These are phyloP conservation scores for Canariomyces notabilis DNA, from an alignment of 2,329 filamentous ascomycete genomes.

Conservation along the genomic window DNA sequence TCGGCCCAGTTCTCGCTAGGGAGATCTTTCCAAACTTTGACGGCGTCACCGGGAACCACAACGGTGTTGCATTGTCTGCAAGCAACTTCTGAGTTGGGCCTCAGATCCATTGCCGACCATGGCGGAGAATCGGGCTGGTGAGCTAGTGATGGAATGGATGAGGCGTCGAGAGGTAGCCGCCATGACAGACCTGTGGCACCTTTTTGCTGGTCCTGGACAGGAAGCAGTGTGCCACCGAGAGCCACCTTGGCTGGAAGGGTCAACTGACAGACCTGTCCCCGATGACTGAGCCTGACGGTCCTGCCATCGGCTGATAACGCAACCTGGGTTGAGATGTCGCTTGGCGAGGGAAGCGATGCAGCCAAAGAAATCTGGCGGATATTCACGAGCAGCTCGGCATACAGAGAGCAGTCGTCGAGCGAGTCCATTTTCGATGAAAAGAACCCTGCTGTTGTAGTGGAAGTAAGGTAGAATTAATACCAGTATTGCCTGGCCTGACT, in stretches of 20 bases:
- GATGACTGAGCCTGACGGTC: conserved; percentile 45
- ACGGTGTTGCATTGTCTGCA: conserved; percentile 37
- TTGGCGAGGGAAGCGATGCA: conserved; percentile 43
- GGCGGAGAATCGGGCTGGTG: conserved; percentile 41
- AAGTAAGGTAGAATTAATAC: too few relatives aligned
- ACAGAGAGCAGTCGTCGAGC: conserved; percentile 36
- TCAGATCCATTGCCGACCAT: conserved; percentile 52
- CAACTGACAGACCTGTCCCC: conserved; percentile 32
- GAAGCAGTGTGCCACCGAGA: conserved; percentile 23
- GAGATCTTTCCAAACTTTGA: conserved; percentile 76
- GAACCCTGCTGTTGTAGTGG: too few relatives aligned
- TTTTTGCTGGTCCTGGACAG: conserved; percentile 29
- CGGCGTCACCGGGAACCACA: conserved; percentile 35
- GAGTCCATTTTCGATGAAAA: background rate
- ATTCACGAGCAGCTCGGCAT: conserved; percentile 61
- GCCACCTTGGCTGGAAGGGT: conserved; percentile 41
- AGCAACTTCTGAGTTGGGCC: conserved; percentile 35
- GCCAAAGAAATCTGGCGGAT: conserved; percentile 60
- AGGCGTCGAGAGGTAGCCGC: conserved; percentile 44
- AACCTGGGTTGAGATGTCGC: conserved; percentile 39
- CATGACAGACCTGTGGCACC: conserved; percentile 27
- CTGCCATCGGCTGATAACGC: conserved; percentile 42
- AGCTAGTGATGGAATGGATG: conserved; percentile 31
- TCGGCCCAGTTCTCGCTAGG: conserved; percentile 98
- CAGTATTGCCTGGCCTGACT: too few relatives aligned